These are phyloP conservation scores for Amanita polypyramis DNA, from an alignment of 768 basidiomycete species.

Conservation along the genomic window DNA sequence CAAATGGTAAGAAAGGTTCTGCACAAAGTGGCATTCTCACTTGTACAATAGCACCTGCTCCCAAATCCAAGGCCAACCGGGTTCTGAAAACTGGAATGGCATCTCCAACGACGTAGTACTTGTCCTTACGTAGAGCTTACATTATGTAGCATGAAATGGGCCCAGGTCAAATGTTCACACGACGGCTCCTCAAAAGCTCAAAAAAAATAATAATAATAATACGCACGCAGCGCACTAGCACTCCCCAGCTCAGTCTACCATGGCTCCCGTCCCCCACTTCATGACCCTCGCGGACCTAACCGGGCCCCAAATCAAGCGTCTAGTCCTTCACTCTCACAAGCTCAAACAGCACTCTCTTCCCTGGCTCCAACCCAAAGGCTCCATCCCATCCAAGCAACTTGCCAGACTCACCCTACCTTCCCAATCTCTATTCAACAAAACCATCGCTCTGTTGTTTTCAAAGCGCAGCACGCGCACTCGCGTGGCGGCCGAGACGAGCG, in stretches of 20 bases:
- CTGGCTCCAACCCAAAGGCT: slow-evolving; percentile 53
- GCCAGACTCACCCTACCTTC: slow-evolving; percentile 47
- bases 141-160: too few relatives aligned
- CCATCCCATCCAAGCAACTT: slow-evolving; percentile 20
- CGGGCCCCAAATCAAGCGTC: slow-evolving; percentile 56
- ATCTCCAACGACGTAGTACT: slow-evolving; percentile 10
- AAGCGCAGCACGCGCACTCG: slow-evolving; percentile 93
- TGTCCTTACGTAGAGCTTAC: too few relatives aligned
- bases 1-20: slow-evolving; percentile 48
- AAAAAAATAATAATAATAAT: neutral
- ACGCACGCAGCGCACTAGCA: neutral
- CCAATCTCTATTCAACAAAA: slow-evolving; percentile 71
- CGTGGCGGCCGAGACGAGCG: slow-evolving; percentile 76
- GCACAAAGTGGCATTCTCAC: neutral
- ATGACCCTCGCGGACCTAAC: slow-evolving; percentile 86
- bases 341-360: slow-evolving; percentile 57
- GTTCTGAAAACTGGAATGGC: slow-evolving; percentile 76
- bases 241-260: neutral
- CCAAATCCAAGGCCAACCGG: slow-evolving; percentile 79
- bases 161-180: too few relatives aligned
- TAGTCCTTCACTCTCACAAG: slow-evolving; percentile 53
- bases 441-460: slow-evolving; percentile 82
- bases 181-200: neutral
- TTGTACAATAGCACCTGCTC: slow-evolving; percentile 87
- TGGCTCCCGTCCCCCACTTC: slow-evolving; percentile 46